Base-by-base conservation (phyloP, 2,329 filamentous ascomycete genomes). In the Colletotrichum godetiae region DNA sequence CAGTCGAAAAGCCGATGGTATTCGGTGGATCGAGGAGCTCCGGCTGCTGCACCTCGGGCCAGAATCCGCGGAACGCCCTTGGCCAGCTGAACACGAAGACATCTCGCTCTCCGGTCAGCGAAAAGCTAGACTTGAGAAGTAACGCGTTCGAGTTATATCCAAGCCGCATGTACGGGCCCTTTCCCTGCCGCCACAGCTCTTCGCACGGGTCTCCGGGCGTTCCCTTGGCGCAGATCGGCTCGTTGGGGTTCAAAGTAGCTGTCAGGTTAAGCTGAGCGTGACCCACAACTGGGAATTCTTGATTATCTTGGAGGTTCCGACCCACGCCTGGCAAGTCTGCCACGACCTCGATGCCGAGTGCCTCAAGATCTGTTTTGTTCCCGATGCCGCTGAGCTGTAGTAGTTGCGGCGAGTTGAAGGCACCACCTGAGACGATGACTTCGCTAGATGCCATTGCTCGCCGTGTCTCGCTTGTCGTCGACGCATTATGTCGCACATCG, bases 321-420 rank as follows among this genome's bases (percentile, higher is more conserved):
- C 91, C 91, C 5, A 93, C 90, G 57, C 90, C 91, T 0, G 90
- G 91, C 2, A 91, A 83, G 77, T 92, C 85, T 1, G 82, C 80
- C 46, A 91, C 77, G 7, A 91, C 84, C 0, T 84, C 79, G 74
- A 92, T 91, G n/a, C 82, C 79, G 76, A 87, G 81, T 15, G 80
- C 77, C 10, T 82, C 69, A 3, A 86, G 80, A 74, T 86, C 82
- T 1, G 75, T 75, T 11, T 77, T 79, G 19, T 82, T 78, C 2
- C 86, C 86, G 63, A 88, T 78, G 22, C 85, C 86, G 33, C 82
- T 84, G 7, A 86, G 79, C 77, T 86, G 84, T 8, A 88, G 81
- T 63, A 88, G 78, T 62, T 86, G 81, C 4, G 86, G 86, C 0
- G 83, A 83, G 76, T 86, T 85, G 77, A 85, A 85, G 8, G 84